These are phyloP conservation scores for Haberlea rhodopensis DNA, from an alignment of 257 asterid genomes.

Conservation along the genomic window DNA sequence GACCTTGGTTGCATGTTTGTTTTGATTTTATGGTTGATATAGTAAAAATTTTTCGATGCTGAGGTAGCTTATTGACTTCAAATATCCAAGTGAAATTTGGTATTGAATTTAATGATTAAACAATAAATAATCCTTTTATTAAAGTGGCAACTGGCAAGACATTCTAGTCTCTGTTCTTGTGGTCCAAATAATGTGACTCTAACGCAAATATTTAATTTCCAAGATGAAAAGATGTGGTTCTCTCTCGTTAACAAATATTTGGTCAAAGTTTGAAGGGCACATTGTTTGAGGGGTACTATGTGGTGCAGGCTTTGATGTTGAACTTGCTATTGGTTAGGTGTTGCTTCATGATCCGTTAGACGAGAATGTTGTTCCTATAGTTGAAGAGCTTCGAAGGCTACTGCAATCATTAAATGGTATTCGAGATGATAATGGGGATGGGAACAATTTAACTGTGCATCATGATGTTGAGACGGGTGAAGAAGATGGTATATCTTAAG, in stretches of 20 bases:
- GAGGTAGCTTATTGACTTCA: neutral
- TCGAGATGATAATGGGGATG: conserved; percentile 58
- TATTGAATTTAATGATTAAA: too few relatives aligned
- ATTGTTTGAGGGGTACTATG: neutral
- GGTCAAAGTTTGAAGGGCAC: neutral
- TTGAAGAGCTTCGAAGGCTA: conserved; percentile 80
- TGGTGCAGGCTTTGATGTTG: neutral
- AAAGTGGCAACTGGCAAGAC: neutral
- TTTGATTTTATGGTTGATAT: neutral
- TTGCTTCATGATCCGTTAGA: conserved; percentile 79
- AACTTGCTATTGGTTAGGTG: conserved; percentile 41
- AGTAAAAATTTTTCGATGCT: neutral
- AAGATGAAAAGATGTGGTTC: neutral
- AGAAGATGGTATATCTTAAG: conserved; percentile 64
- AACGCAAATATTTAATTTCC: neutral
- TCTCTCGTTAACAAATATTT: neutral
- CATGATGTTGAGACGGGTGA: conserved; percentile 69
- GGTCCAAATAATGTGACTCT: neutral
- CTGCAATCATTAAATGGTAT: conserved; percentile 48
- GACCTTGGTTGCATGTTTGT: neutral
- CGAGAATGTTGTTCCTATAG: conserved; percentile 71
- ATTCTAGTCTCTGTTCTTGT: neutral
- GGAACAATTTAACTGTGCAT: conserved; percentile 39
- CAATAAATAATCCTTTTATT: neutral
- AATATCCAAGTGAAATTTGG: neutral